phyloP scores from a whole-genome alignment of 2,329 filamentous ascomycete species.

The Xylariaceae sp. region DNA sequence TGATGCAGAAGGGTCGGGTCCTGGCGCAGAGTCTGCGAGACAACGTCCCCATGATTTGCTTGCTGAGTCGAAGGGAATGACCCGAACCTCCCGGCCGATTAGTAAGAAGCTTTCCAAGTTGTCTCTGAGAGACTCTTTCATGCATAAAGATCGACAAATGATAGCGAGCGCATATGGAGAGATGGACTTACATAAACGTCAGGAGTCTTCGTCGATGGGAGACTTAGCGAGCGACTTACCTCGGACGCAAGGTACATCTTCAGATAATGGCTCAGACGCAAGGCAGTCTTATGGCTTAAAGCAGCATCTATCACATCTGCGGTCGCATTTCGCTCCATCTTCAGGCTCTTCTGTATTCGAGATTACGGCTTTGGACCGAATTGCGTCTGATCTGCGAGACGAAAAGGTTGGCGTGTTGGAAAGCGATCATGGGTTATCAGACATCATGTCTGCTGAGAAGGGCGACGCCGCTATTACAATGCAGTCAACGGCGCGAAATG shows the following conservation, averaged over 20 bases:
- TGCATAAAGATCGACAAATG: too few species aligned
- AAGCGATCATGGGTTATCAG: slow-evolving; percentile 3
- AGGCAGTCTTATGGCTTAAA: slow-evolving; percentile 17
- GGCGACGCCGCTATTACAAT: not conserved
- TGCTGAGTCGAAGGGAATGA: slow-evolving; percentile 13
- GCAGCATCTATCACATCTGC: slow-evolving; percentile 22
- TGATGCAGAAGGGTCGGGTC: slow-evolving; percentile 8
- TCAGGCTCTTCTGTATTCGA: slow-evolving; percentile 1
- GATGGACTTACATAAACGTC: too few species aligned
- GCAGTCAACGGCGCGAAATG: slow-evolving; percentile 5
- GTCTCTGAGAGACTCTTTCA: not conserved
- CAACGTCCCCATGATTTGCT: slow-evolving; percentile 23
- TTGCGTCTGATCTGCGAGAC: not conserved
- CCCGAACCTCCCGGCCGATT: slow-evolving; percentile 10
- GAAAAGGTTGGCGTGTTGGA: slow-evolving; percentile 1
- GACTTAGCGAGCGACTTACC: slow-evolving; percentile 3
- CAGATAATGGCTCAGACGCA: slow-evolving; percentile 3
- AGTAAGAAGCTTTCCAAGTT: slow-evolving; percentile 10
- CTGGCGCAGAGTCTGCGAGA: slow-evolving; percentile 12
- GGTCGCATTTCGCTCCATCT: slow-evolving; percentile 2
- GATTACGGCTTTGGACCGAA: not conserved
- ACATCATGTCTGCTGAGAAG: not conserved
- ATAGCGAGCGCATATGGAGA: too few species aligned
- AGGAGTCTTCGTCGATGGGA: too few species aligned
- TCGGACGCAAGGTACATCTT: slow-evolving; percentile 1